Base-by-base conservation (phyloP, 345 rosid species). In the Hevea brasiliensis region DNA sequence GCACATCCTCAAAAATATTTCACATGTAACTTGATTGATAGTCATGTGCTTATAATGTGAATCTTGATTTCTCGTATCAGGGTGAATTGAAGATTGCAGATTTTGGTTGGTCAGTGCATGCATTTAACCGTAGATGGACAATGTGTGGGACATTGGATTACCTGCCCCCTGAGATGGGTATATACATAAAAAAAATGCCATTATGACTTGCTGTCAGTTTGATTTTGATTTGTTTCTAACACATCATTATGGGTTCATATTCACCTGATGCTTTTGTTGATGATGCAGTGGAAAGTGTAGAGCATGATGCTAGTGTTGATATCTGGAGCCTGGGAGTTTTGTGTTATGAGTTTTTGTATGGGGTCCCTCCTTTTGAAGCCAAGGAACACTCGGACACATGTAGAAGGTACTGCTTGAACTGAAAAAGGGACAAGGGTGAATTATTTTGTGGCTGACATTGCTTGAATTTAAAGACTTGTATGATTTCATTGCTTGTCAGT, bases 101-200 rank as follows among this genome's bases (percentile, higher is more conserved):
- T 66, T 95, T 95, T 82, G 99, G 98, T 68, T 96, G 98, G 99
- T 96, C 99, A 0, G 99, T 96, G 24, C 98, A 96, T 82, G 93
- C 98, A 35, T 93, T 96, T 80, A 93, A 91, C 79, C 90, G 96
- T n/a, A 90, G 99, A 80, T 79, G 89, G 63, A 96, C 99, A 29
- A 96, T 96, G 98, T 95, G 99, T 14, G 98, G 99, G 61, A 93
- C 99, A 57, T 77, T 95, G 42, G 99, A 96, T 81, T 96, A 96
- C 84, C 93, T 95, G 73, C 97, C 99, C 72, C 99, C 99, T 1
- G 99, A 96, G 84, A 96, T 96, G 99, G 96, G 98, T 92, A 83
- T 41, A 83, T 73, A 61, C 15, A 24, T 42, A n/a, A n/a, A 27
- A 67, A 37, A 55, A 65, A 61, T 41, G 27, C 35, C 62, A 21